Conservation (phyloP, 2,329 filamentous ascomycete genomes). For the Colletotrichum tabaci region DNA sequence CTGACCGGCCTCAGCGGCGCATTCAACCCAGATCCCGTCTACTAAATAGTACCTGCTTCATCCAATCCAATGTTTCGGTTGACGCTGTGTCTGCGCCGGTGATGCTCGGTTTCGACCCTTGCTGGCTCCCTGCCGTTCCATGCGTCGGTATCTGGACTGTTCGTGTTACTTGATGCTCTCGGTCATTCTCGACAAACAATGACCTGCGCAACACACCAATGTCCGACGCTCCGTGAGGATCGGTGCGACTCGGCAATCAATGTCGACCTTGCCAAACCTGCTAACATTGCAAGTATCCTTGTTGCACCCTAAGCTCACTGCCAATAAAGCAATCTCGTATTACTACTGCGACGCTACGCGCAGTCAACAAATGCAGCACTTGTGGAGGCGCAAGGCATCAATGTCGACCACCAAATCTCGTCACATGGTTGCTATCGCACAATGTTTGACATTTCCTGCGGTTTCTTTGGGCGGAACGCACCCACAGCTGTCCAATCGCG, state of each 20-base stretch:
- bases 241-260: not conserved
- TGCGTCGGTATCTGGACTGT: not conserved
- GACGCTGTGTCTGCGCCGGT: not conserved
- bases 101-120: constrained; percentile 5
- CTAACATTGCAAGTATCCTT: not conserved
- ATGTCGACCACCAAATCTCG: not conserved
- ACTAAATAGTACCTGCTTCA: not conserved
- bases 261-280: not conserved
- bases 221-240: not conserved
- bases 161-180: not conserved
- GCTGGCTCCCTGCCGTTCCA: not conserved
- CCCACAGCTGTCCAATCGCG: not conserved
- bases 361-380: not conserved
- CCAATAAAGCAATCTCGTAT: constrained; percentile 1
- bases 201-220: not conserved
- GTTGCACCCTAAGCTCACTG: not conserved
- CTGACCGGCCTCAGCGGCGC: not conserved
- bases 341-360: not conserved
- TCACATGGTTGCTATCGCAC: not conserved
- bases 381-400: not conserved
- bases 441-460: not conserved
- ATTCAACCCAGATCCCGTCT: not conserved
- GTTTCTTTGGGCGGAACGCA: not conserved
- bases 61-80: not conserved
- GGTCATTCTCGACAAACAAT: not conserved